Evolutionary conservation across 2,329 filamentous ascomycete genomes (phyloP).

Genomic region (Colletotrichum cordylinicola): DNA sequence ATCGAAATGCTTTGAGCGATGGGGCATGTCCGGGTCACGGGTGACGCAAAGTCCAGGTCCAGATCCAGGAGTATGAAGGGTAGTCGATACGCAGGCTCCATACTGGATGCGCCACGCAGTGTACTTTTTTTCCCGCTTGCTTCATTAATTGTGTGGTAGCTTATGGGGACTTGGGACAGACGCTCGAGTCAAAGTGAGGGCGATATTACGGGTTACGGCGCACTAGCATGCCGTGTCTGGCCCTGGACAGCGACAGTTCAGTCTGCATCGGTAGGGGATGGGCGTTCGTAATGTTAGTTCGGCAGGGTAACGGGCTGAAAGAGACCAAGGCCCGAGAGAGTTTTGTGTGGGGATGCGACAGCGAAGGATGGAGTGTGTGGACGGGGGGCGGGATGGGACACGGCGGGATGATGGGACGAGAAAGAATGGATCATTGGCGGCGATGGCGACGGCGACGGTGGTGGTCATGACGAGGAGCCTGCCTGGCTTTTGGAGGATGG

Average conservation of each 20-base stretch:
- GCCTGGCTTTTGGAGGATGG: neutral
- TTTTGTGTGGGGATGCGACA: slow-evolving; percentile 10
- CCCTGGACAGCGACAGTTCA: neutral
- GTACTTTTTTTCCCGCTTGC: neutral
- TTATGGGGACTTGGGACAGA: neutral
- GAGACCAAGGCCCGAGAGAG: slow-evolving; percentile 1
- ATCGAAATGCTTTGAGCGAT: neutral
- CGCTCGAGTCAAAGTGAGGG: neutral
- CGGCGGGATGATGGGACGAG: neutral
- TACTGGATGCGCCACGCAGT: neutral
- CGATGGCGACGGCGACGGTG: neutral
- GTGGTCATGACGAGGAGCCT: neutral
- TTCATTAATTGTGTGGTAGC: neutral
- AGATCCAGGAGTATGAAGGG: neutral
- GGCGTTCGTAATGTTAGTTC: neutral
- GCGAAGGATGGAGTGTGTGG: neutral
- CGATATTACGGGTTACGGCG: neutral
- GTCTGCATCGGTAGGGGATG: neutral
- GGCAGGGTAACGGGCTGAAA: neutral
- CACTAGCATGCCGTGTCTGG: neutral
- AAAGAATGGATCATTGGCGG: neutral
- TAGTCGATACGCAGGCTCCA: neutral
- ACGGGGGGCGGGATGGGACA: neutral
- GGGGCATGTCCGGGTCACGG: neutral
- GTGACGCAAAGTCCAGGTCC: slow-evolving; percentile 14